A percentile compares a stretch with the other conserved stretches of the same genome.
phyloP scores from a whole-genome alignment of 2,329 filamentous ascomycete genomes.

The Westerdykella sp. region DNA sequence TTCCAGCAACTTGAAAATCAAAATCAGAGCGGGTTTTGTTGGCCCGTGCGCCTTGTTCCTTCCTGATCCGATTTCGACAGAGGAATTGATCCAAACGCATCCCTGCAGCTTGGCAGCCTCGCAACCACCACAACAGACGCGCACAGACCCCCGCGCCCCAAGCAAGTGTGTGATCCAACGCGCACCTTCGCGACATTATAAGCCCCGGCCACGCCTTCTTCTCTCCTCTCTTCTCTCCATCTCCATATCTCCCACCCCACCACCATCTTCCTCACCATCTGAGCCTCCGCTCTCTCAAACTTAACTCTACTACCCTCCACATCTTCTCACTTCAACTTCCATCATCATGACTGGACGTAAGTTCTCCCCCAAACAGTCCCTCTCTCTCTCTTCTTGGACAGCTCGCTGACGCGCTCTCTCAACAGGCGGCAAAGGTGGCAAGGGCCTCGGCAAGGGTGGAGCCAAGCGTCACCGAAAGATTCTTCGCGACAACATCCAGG shows the following conservation, averaged over 20 bases:
- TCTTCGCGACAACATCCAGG: constrained; percentile 98
- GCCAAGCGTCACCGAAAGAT: constrained; percentile 99
- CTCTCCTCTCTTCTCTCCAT: too few species aligned
- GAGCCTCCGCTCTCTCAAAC: constrained; percentile 1
- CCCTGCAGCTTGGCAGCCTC: too few species aligned
- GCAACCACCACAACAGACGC: background rate
- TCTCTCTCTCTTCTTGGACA: constrained; percentile 5
- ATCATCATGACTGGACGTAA: constrained; percentile 49
- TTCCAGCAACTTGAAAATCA: constrained; percentile 7
- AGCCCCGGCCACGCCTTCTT: constrained; percentile 7
- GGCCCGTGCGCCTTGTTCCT: constrained; percentile 1
- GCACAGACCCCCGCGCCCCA: background rate
- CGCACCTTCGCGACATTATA: background rate
- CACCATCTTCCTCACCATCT: constrained; percentile 15
- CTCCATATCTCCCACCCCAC: too few species aligned
- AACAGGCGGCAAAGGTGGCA: constrained; percentile 87
- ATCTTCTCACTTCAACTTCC: constrained; percentile 3
- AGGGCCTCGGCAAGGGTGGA: constrained; percentile 96
- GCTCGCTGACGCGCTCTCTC: constrained; percentile 43
- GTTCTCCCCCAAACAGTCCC: constrained; percentile 20
- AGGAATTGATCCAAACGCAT: constrained; percentile 2
- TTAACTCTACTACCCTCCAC: constrained; percentile 4
- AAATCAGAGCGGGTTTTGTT: constrained; percentile 3
- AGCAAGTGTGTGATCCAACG: background rate
- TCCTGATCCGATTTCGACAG: constrained; percentile 6